Evolutionary conservation across 345 rosid species (phyloP), one percentile per base, ranked within the genome.

Genomic region (Cardamine chenopodiifolia): DNA sequence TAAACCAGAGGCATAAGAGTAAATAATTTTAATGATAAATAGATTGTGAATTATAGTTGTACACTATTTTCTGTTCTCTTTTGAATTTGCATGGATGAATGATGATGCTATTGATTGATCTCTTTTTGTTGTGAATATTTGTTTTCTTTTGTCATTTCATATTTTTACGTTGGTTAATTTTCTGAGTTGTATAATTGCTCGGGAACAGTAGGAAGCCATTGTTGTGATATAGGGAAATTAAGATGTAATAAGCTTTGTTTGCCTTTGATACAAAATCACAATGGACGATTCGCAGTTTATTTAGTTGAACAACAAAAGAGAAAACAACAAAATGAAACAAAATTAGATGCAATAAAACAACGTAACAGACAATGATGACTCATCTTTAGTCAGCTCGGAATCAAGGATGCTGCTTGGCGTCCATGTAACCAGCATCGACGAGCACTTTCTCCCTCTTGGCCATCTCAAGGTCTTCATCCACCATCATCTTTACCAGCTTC

Each of bases 381-480:
- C 28, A 10, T 32, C 15, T 47, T 47, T 8, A 39, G 39, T 1
- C 56, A 44, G 32, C 26, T 1, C 7, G 2, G 28, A 18, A 73
- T 80, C 73, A 89, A 63, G 97, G 97, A 71, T 92, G 96, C 62
- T 92, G 97, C 79, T 92, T 87, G 17, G 97, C 86, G 82, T 90
- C 96, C 76, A 90, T 82, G 44, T 72, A 92, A 5, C 97, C 97
- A 49, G 97, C 97, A 81, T 92, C 97, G 2, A 90, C 94, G 37
- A 92, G 96, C 66, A 92, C 96, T 80, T 88, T 90, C 94, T 92
- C 96, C 71, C 97, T 87, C 81, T 88, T 92, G 22, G 96, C 97
- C 47, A 86, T 12, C 73, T 90, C 97, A 8, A 92, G 26, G 56
- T 92, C 96, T 80, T 92, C 86, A 37, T 87, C 94, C 1, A 92